Evolutionary conservation across 441 rosid genomes (phyloP).

Genomic region (Gossypium laxum): DNA sequence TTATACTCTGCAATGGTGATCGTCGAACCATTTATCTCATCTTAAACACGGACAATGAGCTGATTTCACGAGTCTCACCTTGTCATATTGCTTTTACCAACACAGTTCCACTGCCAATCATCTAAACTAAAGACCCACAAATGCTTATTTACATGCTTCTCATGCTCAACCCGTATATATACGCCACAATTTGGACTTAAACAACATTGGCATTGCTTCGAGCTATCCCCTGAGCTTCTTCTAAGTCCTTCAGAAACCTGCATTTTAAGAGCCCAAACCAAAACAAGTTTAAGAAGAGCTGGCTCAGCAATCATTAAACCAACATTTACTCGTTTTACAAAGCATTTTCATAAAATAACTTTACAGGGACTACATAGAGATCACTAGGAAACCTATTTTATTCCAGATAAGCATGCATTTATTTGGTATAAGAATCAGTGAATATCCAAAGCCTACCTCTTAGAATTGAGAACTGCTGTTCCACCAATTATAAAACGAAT

Average conservation of each 20-base stretch:
- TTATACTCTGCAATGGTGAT: neutral
- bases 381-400: neutral
- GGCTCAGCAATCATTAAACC: neutral
- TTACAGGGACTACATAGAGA: neutral
- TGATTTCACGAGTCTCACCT: neutral
- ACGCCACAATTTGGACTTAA: conserved; percentile 22
- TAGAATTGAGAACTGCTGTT: conserved; percentile 66
- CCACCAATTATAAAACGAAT: conserved; percentile 86
- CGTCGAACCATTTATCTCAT: neutral
- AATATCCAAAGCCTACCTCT: conserved; percentile 42
- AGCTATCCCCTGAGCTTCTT: conserved; percentile 76
- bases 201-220: conserved; percentile 48
- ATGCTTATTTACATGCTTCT: conserved; percentile 23
- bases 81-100: neutral
- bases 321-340: neutral
- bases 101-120: neutral
- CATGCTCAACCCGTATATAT: neutral
- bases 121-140: neutral
- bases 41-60: neutral
- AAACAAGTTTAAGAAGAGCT: neutral
- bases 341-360: neutral
- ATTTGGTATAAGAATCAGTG: neutral
- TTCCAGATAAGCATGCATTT: neutral
- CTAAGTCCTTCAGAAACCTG: conserved; percentile 85
- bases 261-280: conserved; percentile 5